Conservation (phyloP, 179 eudicot species). For the Vitellaria paradoxa region DNA sequence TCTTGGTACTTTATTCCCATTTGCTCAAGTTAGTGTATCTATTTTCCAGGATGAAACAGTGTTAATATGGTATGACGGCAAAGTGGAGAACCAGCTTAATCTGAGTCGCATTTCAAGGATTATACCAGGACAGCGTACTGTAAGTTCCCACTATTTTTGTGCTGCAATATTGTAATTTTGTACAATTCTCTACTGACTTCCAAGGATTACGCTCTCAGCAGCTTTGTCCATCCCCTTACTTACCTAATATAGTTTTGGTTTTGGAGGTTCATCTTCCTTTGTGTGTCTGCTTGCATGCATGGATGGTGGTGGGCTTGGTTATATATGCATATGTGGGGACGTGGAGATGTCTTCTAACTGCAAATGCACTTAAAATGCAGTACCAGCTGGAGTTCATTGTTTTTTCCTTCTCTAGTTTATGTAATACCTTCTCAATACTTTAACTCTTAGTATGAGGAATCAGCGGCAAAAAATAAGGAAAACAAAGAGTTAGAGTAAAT, state of each 20-base stretch:
- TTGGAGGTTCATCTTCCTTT: neutral
- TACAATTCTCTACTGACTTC: neutral
- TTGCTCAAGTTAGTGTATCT: conserved; percentile 1
- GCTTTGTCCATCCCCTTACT: neutral
- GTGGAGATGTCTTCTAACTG: neutral
- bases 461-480: neutral
- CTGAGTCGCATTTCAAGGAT: conserved; percentile 70
- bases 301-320: neutral
- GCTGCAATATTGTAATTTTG: neutral
- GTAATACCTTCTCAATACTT: neutral
- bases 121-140: conserved; percentile 93
- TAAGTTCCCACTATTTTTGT: conserved; percentile 33
- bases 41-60: conserved; percentile 69
- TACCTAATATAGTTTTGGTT: neutral
- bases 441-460: neutral
- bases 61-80: conserved; percentile 77
- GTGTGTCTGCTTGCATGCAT: neutral
- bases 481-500: neutral
- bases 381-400: neutral
- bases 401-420: neutral
- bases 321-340: neutral
- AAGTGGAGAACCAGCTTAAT: conserved; percentile 78
- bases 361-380: neutral
- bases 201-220: neutral
- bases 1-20: neutral